These are phyloP conservation scores for Tolypocladium inflatum DNA, from an alignment of 2,329 filamentous ascomycete species.

Conservation along the genomic window DNA sequence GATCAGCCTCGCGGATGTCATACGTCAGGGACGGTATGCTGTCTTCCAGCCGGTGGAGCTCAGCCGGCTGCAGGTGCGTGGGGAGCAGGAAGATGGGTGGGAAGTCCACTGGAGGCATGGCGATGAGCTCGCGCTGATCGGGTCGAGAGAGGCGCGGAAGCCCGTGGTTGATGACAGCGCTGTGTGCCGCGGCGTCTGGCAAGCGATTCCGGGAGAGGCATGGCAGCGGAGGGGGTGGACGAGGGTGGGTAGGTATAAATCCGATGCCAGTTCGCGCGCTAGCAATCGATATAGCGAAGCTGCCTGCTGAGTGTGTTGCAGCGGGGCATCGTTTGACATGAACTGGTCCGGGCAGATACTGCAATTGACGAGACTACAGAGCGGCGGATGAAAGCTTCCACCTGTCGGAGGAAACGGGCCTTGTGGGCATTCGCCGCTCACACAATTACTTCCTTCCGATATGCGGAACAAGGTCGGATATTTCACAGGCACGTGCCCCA, in stretches of 20 bases:
- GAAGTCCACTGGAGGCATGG: constrained; percentile 19
- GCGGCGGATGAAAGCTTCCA: too few species aligned
- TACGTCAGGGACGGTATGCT: constrained; percentile 58
- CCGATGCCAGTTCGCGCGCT: too few species aligned
- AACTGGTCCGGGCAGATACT: too few species aligned
- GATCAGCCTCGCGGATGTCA: constrained; percentile 58
- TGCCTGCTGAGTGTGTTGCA: too few species aligned
- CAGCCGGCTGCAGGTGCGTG: constrained; percentile 55
- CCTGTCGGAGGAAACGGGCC: too few species aligned
- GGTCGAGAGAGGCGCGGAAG: background rate
- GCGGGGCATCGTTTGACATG: too few species aligned
- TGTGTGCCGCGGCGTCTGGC: background rate
- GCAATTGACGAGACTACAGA: too few species aligned
- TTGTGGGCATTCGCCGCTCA: too few species aligned
- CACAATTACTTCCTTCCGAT: too few species aligned
- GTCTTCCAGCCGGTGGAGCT: constrained; percentile 55
- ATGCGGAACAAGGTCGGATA: too few species aligned
- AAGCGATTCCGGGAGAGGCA: background rate
- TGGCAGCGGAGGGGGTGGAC: background rate
- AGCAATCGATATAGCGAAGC: too few species aligned
- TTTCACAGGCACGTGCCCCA: too few species aligned
- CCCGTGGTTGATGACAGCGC: background rate
- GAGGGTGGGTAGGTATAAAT: background rate
- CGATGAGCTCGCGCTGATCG: background rate
- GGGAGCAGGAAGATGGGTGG: constrained; percentile 67